Percentiles rank a stretch among this genome's conserved stretches.
Conservation (phyloP, 192 early-diverging fungal genomes). For the Diversispora eburnea region DNA sequence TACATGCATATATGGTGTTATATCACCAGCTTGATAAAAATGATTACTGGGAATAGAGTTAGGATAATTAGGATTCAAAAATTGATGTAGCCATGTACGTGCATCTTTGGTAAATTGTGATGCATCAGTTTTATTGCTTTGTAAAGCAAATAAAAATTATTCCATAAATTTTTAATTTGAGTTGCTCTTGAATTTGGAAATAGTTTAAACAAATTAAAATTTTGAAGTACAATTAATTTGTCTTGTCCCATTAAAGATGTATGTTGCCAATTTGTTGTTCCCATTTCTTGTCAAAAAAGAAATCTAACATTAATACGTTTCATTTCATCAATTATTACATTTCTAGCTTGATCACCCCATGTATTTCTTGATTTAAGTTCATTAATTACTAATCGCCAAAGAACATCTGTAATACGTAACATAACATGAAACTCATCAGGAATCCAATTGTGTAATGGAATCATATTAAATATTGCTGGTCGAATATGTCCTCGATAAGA, state of each 20-base stretch:
- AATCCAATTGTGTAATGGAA: not conserved
- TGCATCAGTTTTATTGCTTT: not conserved
- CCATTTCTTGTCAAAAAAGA: not conserved
- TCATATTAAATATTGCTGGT: not conserved
- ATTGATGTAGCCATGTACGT: not conserved
- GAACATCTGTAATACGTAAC: not conserved
- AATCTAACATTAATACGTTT: not conserved
- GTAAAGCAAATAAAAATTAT: constrained; percentile 12
- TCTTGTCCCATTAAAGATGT: not conserved
- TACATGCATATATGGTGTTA: constrained; percentile 8
- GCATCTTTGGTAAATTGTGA: not conserved
- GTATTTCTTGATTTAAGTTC: constrained; percentile 15
- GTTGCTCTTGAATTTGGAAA: not conserved
- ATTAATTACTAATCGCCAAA: not conserved
- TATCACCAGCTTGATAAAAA: not conserved
- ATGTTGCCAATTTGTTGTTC: not conserved
- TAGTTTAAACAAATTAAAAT: not conserved
- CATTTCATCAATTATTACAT: not conserved
- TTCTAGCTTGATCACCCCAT: not conserved
- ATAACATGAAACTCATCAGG: not conserved
- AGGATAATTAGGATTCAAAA: not conserved
- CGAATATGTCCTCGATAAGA: not conserved
- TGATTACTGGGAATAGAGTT: not conserved
- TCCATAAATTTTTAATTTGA: not conserved
- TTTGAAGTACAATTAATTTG: not conserved